These are phyloP conservation scores for Eutrema salsugineum DNA, from an alignment of 441 rosid genomes.

Conservation along the genomic window DNA sequence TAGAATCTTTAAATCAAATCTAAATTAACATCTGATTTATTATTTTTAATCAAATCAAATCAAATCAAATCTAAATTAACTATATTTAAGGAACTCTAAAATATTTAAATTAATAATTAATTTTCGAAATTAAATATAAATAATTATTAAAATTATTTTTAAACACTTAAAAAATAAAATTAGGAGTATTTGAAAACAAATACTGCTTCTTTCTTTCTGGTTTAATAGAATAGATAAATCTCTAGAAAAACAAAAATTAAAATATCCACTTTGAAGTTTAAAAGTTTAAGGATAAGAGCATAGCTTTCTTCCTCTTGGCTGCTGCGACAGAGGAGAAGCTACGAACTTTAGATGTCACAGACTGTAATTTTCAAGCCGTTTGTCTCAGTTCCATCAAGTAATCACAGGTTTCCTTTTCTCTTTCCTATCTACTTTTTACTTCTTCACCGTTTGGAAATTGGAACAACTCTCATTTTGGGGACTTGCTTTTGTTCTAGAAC, in stretches of 20 bases:
- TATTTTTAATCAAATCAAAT: too few species aligned
- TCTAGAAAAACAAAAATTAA: background rate
- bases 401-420: slow-evolving; percentile 31
- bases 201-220: too few species aligned
- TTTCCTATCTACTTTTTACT: background rate
- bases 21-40: too few species aligned
- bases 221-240: too few species aligned
- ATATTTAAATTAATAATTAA: too few species aligned
- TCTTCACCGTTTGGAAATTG: background rate
- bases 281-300: slow-evolving; percentile 22
- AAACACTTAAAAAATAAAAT: too few species aligned
- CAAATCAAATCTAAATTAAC: too few species aligned
- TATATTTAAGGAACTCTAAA: too few species aligned
- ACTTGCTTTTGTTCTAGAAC: background rate
- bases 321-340: slow-evolving; percentile 18
- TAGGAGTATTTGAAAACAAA: too few species aligned
- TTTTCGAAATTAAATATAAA: too few species aligned
- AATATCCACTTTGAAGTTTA: slow-evolving; percentile 11
- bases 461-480: background rate
- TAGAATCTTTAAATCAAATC: too few species aligned
- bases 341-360: slow-evolving; percentile 33
- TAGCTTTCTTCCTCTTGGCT: background rate
- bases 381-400: slow-evolving; percentile 35
- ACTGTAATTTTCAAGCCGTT: slow-evolving; percentile 35
- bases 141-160: too few species aligned